Evolutionary conservation across 257 asterid species (phyloP).

Genomic region (Penstemon newberryi): DNA sequence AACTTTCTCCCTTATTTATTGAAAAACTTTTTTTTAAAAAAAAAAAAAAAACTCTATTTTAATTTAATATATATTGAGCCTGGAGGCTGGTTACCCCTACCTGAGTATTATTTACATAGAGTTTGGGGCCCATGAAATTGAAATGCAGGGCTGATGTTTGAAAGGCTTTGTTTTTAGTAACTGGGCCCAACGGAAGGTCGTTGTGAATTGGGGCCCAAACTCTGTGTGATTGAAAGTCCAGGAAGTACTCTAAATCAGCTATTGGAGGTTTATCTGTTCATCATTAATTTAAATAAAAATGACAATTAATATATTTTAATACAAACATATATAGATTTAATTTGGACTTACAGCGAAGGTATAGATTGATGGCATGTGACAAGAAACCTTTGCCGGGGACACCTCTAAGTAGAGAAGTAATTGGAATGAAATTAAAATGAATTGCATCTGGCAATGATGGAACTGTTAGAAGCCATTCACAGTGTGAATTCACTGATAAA

Average conservation of each 20-base stretch:
- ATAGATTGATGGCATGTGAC: slow-evolving; percentile 90
- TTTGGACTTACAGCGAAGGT: slow-evolving; percentile 68
- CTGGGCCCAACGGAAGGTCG: slow-evolving; percentile 78
- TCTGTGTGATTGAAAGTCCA: slow-evolving; percentile 81
- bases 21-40: too few species aligned
- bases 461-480: slow-evolving; percentile 85
- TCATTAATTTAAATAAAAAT: too few species aligned
- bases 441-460: slow-evolving; percentile 72
- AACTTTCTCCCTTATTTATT: too few species aligned
- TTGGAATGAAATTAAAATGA: slow-evolving; percentile 73
- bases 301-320: not conserved
- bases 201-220: slow-evolving; percentile 85
- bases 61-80: too few species aligned
- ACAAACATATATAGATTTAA: not conserved
- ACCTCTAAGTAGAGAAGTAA: slow-evolving; percentile 77
- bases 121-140: slow-evolving; percentile 69
- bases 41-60: too few species aligned
- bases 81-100: too few species aligned
- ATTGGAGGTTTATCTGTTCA: slow-evolving; percentile 88
- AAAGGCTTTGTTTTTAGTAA: slow-evolving; percentile 38
- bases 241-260: slow-evolving; percentile 64
- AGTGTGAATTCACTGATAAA: slow-evolving; percentile 44
- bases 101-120: slow-evolving; percentile 57
- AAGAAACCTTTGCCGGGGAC: slow-evolving; percentile 87
- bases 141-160: slow-evolving; percentile 56